Base-by-base conservation (phyloP, 176 grass and related monocot species). In the Coix lacrymajobi region DNA sequence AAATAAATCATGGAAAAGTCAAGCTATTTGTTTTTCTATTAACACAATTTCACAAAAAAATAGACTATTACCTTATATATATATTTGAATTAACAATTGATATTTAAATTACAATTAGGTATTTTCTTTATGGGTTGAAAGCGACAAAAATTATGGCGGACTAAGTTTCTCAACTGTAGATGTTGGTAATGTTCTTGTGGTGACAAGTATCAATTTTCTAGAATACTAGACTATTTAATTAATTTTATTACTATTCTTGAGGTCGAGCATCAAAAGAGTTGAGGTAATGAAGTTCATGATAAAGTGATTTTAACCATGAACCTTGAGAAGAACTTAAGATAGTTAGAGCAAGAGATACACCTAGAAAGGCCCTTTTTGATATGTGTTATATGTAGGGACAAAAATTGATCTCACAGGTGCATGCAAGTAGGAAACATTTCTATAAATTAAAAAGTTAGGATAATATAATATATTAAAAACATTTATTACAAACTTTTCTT, bases 61-160 rank as follows among this genome's bases (percentile, higher is more conserved):
- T 33, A 66, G 37, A n/a, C n/a, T 14, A n/a, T 29, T 3, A 17
- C 5, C 1, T 33, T 33, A 33, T 60, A 0, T n/a, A n/a, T 34
- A 25, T 71, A 19, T 69, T 7, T 39, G 1, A 30, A 3, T 64
- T 66, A 17, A 57, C n/a, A 20, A 20, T 24, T 40, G 11, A 30
- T 69, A 24, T 54, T 43, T 0, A 29, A 33, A 71, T 78, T 14
- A n/a, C 6, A 9, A 28, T 45, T 44, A 91, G 85, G 87, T 91
- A 82, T 91, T 88, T 75, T 79, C 85, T 62, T 44, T 91, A 62
- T 91, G 89, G 89, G 78, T 85, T 22, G 89, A 88, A 38, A 91
- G 89, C 34, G 73, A 79, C 12, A 88, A 49, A 75, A 81, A 71
- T 17, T 91, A 79, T 62, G 89, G 89, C 10, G 89, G 89, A 75